These are phyloP conservation scores for Vanderwaltozyma polyspora DNA, from an alignment of 805 yeast genomes.

Conservation along the genomic window DNA sequence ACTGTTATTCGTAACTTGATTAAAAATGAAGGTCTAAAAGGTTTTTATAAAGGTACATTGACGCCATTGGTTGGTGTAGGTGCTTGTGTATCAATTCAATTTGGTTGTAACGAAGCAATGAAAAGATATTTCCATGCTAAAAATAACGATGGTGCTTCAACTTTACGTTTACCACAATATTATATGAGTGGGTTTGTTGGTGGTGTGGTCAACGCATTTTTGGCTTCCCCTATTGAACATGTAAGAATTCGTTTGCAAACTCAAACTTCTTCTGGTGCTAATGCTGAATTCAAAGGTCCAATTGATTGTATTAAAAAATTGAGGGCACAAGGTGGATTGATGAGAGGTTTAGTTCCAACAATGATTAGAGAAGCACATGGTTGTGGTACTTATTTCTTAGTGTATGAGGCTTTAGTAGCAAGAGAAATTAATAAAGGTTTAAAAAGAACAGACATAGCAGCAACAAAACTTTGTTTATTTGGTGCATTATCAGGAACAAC, in stretches of 20 bases:
- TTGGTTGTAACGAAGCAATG: conserved; percentile 91
- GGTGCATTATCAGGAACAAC: conserved; percentile 91
- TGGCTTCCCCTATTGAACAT: conserved; percentile 93
- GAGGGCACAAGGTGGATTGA: conserved; percentile 44
- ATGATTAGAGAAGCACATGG: conserved; percentile 78
- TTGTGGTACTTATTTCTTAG: conserved; percentile 75
- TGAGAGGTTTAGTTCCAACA: conserved; percentile 77
- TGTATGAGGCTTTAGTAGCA: conserved; percentile 81
- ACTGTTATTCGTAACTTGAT: conserved; percentile 68
- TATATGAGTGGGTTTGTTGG: conserved; percentile 84
- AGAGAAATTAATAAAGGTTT: conserved; percentile 30
- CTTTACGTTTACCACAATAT: conserved; percentile 50
- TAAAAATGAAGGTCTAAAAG: conserved; percentile 70
- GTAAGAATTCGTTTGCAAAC: conserved; percentile 90
- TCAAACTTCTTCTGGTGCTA: conserved; percentile 36
- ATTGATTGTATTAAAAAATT: conserved; percentile 38
- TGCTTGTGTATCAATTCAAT: conserved; percentile 93
- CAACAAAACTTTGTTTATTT: conserved; percentile 72
- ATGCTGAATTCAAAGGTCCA: conserved; percentile 48
- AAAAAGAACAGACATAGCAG: conserved; percentile 65
- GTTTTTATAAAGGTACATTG: conserved; percentile 86
- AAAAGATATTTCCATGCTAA: conserved; percentile 55
- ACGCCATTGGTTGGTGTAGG: conserved; percentile 96
- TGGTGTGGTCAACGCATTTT: conserved; percentile 78
- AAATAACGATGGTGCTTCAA: conserved; percentile 23